Evolutionary conservation across 2,329 filamentous ascomycete genomes (phyloP), one percentile per base, ranked within the genome.

Genomic region (Colletotrichum sidae): DNA sequence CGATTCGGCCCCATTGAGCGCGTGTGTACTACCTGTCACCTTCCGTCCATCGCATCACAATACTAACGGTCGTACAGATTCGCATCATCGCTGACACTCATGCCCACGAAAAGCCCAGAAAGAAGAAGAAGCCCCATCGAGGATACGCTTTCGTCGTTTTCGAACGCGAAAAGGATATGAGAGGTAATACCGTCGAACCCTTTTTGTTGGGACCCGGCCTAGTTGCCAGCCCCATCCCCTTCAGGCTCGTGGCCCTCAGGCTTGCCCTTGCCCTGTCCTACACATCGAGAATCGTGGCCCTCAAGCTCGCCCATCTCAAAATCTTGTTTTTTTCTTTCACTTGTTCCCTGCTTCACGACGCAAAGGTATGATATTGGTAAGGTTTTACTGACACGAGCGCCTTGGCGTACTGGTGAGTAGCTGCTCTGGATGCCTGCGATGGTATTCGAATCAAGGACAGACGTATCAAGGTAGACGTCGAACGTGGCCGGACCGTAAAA

Each of bases 81-180:
- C 93, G 95, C 68, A 93, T 97, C 72, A 88, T 97, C 71, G 88
- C 88, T 73, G 91, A 97, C 76, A 90, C 89, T 5, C 88, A 92
- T 71, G 86, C 88, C 67, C 80, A 86, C 71, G 87, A 87, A 74
- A 91, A 86, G 78, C 88, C 85, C 61, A 92, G 90, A 73, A 93
- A 94, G 80, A 90, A 92, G 76, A 91, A 91, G 75, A 94, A 94
- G 81, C 82, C 90, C 55, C 92, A 96, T 75, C 87, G 91, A 73
- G 96, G 96, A 68, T 99, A 99, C 79, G 96, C 93, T 67, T 99
- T 99, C 76, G 91, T 99, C 71, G 93, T 98, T 59, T 99, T 95
- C 76, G 95, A 98, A 80, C 91, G 93, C 78, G 96, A 98, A 81
- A 94, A 95, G 80, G 96, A 98, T 77, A 97, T 98, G 94, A 96